Base-by-base conservation (phyloP, 225 moss, liverwort and hornwort species). In the Pleurozium schreberi region DNA sequence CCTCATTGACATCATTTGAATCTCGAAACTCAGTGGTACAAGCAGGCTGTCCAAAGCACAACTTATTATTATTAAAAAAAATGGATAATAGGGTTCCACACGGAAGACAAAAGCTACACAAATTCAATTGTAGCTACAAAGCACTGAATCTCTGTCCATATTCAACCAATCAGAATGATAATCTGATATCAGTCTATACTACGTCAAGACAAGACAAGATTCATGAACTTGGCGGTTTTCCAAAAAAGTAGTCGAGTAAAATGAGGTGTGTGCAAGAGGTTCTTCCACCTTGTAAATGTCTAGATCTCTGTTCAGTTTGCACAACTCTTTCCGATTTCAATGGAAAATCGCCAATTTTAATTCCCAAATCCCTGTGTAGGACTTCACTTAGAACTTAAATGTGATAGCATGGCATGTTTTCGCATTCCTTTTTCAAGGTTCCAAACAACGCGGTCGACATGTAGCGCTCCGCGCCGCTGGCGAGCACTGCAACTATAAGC, bases 391-490 rank as follows among this genome's bases (percentile, higher is more conserved):
- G n/a, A 14, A 40, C 15, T 82, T 82, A 89, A 5, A 87, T 84
- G 26, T 84, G 80, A 83, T 78, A 49, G 87, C 55, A 87, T 2
- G 55, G 20, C 91, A 97, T 86, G 11, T 91, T 81, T 79, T 95
- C 91, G 67, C 93, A 93, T 89, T 98, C 96, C 57, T 89, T 81
- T 81, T 90, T 96, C 82, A 98, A 91, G 22, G 74, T 83, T 31
- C 83, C 88, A 75, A 95, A 95, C 42, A 96, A 92, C 6, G 71
- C 86, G 61, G 96, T 98, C 66, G 92, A 95, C 36, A 96, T 82
- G 84, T 98, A 96, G 18, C 96, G 92, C 89, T 96, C 96, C 13
- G 92, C 96, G 26, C 79, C 91, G 55, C 98, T 98, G 4, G 96
- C 92, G 5, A 98, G 75, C 84, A 96, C 62, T 23, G 78, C 90